Evolutionary conservation across 352 stramenopile species (phyloP), one percentile per base, ranked within the genome.

Genomic region (Bremia lactucae): DNA sequence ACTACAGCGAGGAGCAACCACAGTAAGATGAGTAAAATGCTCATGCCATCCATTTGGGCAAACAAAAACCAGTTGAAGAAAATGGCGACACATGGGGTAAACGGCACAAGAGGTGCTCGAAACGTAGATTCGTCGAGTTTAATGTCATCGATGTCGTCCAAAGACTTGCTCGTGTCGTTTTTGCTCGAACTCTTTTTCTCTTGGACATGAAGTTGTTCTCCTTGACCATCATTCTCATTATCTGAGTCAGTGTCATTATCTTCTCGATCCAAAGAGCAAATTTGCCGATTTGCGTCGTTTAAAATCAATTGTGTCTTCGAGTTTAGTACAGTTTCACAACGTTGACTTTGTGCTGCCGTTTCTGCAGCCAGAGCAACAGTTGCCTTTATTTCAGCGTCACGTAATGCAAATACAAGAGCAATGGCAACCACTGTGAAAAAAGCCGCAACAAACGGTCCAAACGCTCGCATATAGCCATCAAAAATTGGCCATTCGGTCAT

Each of bases 11-110:
- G 31, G 20, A 81, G 43, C 29, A 92, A 40, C 76, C 77, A 92
- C 1, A 83, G 33, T 15, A 61, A 19, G 33, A 88, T 83, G 29
- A 87, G 64, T 18, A 75, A 34, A 26, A 88, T 71, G 29, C 68
- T 79, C 29, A 57, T 51, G 2, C 59, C 52, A 22, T 84, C 72
- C 71, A 88, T 87, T 59, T 92, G 80, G 16, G 73, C 71, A 33
- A 90, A 86, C 18, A 92, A 47, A 31, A 88, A 87, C 80, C 80
- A 92, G 60, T 92, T 92, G 61, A 92, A 86, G 42, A 87, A 88
- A 47, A 92, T 88, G 3, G 79, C 76, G 1, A 92, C 24, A 25
- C 72, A 87, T n/a, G 76, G 79, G 14, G 75, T 43, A 29, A 86
- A 89, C 20, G 79, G 79, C 25, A 89, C 79, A 24, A 83, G 48